These are phyloP conservation scores for Anthracocystis walkeri DNA, from an alignment of 1,284 basidiomycete genomes.

Conservation along the genomic window DNA sequence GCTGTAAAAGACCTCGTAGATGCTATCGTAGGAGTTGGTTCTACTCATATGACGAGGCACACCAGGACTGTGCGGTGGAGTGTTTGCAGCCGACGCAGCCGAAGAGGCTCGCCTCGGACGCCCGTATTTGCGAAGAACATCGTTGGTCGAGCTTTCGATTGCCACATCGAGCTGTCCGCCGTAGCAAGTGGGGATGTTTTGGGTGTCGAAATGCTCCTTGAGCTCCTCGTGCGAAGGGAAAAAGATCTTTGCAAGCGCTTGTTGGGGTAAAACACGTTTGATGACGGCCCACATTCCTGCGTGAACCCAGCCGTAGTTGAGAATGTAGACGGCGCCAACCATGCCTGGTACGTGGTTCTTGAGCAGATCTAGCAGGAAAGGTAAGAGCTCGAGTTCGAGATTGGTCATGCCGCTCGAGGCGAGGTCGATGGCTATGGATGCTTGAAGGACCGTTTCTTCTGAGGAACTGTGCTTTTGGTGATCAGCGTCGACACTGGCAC, in stretches of 20 bases:
- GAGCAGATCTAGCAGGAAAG: slow-evolving; percentile 65
- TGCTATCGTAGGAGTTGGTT: slow-evolving; percentile 58
- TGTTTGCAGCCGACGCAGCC: slow-evolving; percentile 2
- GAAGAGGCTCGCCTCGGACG: slow-evolving; percentile 31
- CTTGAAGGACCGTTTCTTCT: slow-evolving; percentile 52
- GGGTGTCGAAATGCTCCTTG: slow-evolving; percentile 74
- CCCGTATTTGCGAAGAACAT: slow-evolving; percentile 58
- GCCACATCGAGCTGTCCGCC: slow-evolving; percentile 59
- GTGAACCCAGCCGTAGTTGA: slow-evolving; percentile 86
- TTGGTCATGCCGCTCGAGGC: slow-evolving; percentile 60
- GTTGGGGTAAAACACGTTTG: slow-evolving; percentile 79
- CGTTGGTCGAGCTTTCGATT: slow-evolving; percentile 56
- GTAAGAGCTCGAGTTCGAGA: slow-evolving; percentile 66
- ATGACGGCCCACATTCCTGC: slow-evolving; percentile 80
- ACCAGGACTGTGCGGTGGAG: slow-evolving; percentile 20
- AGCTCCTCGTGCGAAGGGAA: slow-evolving; percentile 78
- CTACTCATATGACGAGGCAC: slow-evolving; percentile 29
- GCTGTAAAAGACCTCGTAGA: slow-evolving; percentile 64
- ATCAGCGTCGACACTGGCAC: slow-evolving; percentile 9
- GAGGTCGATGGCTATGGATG: slow-evolving; percentile 60
- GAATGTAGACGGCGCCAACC: slow-evolving; percentile 75
- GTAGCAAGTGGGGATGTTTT: slow-evolving; percentile 71
- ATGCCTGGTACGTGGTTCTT: slow-evolving; percentile 68
- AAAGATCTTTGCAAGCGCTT: slow-evolving; percentile 78
- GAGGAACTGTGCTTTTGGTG: background rate